Conservation (phyloP, 2,329 filamentous ascomycete genomes). For the Fusarium concolor region DNA sequence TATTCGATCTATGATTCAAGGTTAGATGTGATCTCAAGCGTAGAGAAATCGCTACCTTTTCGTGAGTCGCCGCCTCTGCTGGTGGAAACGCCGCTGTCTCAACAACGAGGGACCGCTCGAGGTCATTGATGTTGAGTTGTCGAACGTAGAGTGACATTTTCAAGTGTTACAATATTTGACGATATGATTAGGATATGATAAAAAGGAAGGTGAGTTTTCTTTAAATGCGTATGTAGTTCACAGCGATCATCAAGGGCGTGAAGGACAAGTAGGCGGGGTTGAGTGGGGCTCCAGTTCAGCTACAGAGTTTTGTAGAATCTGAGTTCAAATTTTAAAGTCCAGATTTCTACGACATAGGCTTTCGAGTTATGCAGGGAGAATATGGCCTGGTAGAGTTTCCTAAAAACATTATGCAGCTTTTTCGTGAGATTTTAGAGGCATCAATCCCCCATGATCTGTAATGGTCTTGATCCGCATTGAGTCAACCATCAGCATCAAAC, state of each 20-base stretch:
- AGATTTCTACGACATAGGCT: too few relatives aligned
- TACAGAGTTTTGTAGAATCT: too few relatives aligned
- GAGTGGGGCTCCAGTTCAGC: constrained; percentile 3
- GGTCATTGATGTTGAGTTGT: constrained; percentile 37
- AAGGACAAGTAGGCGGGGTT: constrained; percentile 4
- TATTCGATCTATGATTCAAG: constrained; percentile 46
- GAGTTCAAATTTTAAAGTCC: too few relatives aligned
- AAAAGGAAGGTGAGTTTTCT: background rate
- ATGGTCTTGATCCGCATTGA: too few relatives aligned
- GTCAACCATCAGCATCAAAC: background rate
- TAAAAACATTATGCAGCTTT: too few relatives aligned
- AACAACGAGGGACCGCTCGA: constrained; percentile 41
- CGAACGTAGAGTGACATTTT: constrained; percentile 44
- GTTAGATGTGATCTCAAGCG: background rate
- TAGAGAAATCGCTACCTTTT: constrained; percentile 36
- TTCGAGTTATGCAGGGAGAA: too few relatives aligned
- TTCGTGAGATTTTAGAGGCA: too few relatives aligned
- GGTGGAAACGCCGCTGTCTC: constrained; percentile 48
- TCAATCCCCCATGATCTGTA: too few relatives aligned
- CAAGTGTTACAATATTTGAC: rapidly evolving
- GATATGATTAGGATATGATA: too few relatives aligned
- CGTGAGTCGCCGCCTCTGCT: constrained; percentile 45
- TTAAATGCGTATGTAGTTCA: background rate
- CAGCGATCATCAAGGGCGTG: background rate
- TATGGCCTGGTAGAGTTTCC: too few relatives aligned